Conservation (phyloP, 768 basidiomycete genomes). For the Tremella fuciformis region DNA sequence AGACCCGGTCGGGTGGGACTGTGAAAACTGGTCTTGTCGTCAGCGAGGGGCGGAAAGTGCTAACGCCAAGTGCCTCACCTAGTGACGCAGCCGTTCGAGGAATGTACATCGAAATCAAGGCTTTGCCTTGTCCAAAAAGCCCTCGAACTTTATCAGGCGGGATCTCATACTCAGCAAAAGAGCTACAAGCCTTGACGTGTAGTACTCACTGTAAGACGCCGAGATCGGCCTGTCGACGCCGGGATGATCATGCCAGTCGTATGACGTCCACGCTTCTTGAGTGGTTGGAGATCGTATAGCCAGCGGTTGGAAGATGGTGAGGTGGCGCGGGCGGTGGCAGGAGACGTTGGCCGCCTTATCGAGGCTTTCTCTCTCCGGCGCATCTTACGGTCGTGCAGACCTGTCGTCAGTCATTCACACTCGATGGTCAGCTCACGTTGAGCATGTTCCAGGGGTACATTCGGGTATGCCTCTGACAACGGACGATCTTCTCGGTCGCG, state of each 20-base stretch:
- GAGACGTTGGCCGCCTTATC: slow-evolving; percentile 5
- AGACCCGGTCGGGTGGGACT: neutral
- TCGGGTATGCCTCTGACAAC: neutral
- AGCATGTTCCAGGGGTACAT: slow-evolving; percentile 6
- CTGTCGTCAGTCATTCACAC: slow-evolving; percentile 5
- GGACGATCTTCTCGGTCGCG: neutral
- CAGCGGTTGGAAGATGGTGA: neutral
- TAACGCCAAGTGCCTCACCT: neutral
- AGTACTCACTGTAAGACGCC: neutral
- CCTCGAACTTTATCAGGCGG: too few relatives aligned
- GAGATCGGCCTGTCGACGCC: neutral
- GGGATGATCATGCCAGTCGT: neutral
- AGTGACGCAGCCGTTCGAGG: too few relatives aligned
- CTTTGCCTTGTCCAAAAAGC: too few relatives aligned
- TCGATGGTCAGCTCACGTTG: slow-evolving; percentile 15
- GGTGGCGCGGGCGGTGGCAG: neutral
- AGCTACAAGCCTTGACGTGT: neutral
- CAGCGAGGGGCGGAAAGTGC: neutral
- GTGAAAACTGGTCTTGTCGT: neutral
- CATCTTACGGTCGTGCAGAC: slow-evolving; percentile 22
- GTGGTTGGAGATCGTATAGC: neutral
- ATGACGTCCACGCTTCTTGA: too few relatives aligned
- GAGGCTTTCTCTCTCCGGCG: slow-evolving; percentile 28
- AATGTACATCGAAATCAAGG: too few relatives aligned
- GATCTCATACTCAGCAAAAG: too few relatives aligned